These are phyloP conservation scores for Aspergillus eucalypticola DNA, from an alignment of 2,329 filamentous ascomycete species.

Conservation along the genomic window DNA sequence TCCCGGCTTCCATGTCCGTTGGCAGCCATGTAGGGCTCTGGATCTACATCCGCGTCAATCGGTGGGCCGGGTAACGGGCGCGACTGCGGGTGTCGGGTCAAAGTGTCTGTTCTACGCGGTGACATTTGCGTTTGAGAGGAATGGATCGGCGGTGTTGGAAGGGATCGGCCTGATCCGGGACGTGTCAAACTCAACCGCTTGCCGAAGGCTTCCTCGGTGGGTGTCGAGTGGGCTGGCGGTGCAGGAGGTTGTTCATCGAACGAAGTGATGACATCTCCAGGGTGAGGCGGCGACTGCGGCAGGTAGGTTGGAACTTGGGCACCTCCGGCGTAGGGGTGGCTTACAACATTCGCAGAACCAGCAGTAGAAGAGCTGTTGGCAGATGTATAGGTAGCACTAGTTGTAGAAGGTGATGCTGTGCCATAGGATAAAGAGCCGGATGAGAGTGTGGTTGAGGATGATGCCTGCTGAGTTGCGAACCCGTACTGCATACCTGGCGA, in stretches of 20 bases:
- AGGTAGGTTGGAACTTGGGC: conserved; percentile 27
- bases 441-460: conserved; percentile 27
- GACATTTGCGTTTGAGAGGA: conserved; percentile 53
- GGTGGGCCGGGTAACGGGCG: conserved; percentile 62
- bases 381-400: conserved; percentile 25
- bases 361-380: conserved; percentile 23
- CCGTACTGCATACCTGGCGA: conserved; percentile 31
- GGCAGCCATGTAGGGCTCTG: conserved; percentile 17
- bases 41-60: conserved; percentile 43
- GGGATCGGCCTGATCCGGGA: conserved; percentile 38
- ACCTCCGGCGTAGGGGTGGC: conserved; percentile 26
- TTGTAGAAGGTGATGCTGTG: conserved; percentile 23
- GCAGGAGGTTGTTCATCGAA: conserved; percentile 36
- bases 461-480: conserved; percentile 27
- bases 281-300: conserved; percentile 25
- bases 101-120: conserved; percentile 53
- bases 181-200: conserved; percentile 33
- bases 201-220: conserved; percentile 27
- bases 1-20: conserved; percentile 29
- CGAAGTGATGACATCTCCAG: conserved; percentile 20
- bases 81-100: conserved; percentile 58
- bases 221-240: conserved; percentile 34
- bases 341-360: conserved; percentile 11
- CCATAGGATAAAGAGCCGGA: conserved; percentile 32
- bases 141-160: conserved; percentile 53